These are phyloP conservation scores for Persicaria tinctoria DNA, from an alignment of 148 eudicot species.

Conservation along the genomic window DNA sequence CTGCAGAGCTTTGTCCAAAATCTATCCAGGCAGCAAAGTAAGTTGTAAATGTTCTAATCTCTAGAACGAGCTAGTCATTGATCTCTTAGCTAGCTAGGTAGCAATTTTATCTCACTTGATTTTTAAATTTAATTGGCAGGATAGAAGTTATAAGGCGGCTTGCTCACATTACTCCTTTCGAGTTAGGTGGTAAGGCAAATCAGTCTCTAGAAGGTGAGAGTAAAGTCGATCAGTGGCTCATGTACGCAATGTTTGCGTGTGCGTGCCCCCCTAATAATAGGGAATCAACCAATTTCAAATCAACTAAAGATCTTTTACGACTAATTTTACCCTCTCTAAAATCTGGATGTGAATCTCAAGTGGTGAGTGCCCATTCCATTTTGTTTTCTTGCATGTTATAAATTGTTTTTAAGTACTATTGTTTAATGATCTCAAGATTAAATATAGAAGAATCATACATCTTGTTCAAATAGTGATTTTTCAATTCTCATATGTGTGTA, in stretches of 20 bases:
- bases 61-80: too few species aligned
- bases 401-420: too few species aligned
- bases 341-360: constrained; percentile 91
- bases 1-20: constrained; percentile 93
- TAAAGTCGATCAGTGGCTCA: constrained; percentile 97
- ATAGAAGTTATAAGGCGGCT: constrained; percentile 84
- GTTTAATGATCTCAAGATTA: too few species aligned
- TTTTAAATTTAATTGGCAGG: constrained; percentile 32
- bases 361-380: constrained; percentile 41
- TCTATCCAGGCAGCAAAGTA: constrained; percentile 98
- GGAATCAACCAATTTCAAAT: constrained; percentile 67
- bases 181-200: constrained; percentile 89
- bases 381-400: too few species aligned
- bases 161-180: constrained; percentile 79
- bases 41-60: too few species aligned
- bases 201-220: constrained; percentile 82
- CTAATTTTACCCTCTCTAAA: constrained; percentile 83
- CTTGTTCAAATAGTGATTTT: too few species aligned
- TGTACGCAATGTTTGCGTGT: constrained; percentile 98
- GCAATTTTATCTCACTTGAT: too few species aligned
- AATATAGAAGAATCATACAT: too few species aligned
- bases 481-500: too few species aligned
- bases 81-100: too few species aligned
- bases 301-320: constrained; percentile 78
- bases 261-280: constrained; percentile 79